These are phyloP conservation scores for Durotheca rogersii DNA, from an alignment of 495 filamentous ascomycete species.

Conservation along the genomic window DNA sequence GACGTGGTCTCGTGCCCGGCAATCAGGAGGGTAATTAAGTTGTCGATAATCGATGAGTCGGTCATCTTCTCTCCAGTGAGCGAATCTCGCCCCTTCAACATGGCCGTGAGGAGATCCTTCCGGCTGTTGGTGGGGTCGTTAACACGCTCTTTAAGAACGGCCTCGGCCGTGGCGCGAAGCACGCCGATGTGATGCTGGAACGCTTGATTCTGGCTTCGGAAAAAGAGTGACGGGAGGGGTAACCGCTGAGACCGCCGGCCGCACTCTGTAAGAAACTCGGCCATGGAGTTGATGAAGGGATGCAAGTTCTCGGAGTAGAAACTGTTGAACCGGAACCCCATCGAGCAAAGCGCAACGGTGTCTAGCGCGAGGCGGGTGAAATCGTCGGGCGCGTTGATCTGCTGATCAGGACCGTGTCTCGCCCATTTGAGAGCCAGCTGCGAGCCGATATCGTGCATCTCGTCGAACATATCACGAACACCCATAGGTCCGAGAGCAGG, in stretches of 20 bases:
- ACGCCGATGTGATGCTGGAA: slow-evolving; percentile 58
- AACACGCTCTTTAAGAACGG: slow-evolving; percentile 61
- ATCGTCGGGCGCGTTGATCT: slow-evolving; percentile 65
- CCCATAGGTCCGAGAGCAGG: slow-evolving; percentile 72
- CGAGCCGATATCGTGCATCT: slow-evolving; percentile 72
- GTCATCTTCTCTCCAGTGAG: slow-evolving; percentile 65
- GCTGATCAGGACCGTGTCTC: slow-evolving; percentile 57
- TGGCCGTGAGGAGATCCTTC: slow-evolving; percentile 69
- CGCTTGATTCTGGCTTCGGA: slow-evolving; percentile 54
- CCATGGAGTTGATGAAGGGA: slow-evolving; percentile 68
- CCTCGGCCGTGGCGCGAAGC: slow-evolving; percentile 55
- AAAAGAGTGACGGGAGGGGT: slow-evolving; percentile 56
- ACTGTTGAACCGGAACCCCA: slow-evolving; percentile 77
- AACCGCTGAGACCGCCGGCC: slow-evolving; percentile 50
- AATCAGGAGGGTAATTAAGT: slow-evolving; percentile 73
- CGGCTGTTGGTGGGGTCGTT: slow-evolving; percentile 56
- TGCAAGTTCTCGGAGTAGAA: slow-evolving; percentile 68
- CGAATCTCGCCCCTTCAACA: slow-evolving; percentile 66
- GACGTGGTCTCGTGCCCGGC: slow-evolving; percentile 77
- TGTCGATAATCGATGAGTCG: slow-evolving; percentile 63
- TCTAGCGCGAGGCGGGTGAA: slow-evolving; percentile 76
- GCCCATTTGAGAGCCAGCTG: slow-evolving; percentile 79
- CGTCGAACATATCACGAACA: slow-evolving; percentile 69
- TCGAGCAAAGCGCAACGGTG: slow-evolving; percentile 69
- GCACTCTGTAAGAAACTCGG: slow-evolving; percentile 57